Conservation (phyloP, 1,284 basidiomycete species). For the Pascua sp. region DNA sequence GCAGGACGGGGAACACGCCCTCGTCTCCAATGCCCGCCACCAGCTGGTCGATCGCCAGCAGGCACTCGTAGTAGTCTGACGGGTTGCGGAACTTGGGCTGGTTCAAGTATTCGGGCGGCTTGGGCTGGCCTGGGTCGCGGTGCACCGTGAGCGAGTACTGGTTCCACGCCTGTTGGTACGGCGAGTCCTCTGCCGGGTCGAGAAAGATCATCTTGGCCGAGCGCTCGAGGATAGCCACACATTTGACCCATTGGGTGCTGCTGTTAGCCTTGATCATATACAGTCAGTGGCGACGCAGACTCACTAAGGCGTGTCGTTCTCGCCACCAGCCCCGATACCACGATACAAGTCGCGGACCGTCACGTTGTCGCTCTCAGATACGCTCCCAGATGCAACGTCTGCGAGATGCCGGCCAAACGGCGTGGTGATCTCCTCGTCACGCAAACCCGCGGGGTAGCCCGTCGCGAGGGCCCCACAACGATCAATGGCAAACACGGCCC, state of each 20-base stretch:
- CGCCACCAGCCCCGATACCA: conserved; percentile 13
- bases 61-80: conserved; percentile 31
- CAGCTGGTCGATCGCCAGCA: conserved; percentile 31
- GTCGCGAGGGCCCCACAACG: conserved; percentile 38
- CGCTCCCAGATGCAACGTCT: conserved; percentile 34
- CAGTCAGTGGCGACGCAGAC: conserved; percentile 4
- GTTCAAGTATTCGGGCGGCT: conserved; percentile 35
- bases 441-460: conserved; percentile 34
- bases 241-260: conserved; percentile 31
- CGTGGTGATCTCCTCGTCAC: conserved; percentile 41
- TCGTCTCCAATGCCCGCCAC: conserved; percentile 30
- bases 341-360: conserved; percentile 38
- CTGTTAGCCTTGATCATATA: background rate
- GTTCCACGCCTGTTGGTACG: conserved; percentile 32
- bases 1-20: conserved; percentile 35
- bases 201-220: conserved; percentile 38
- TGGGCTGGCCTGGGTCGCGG: conserved; percentile 12
- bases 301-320: conserved; percentile 31
- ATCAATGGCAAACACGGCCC: conserved; percentile 39
- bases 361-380: conserved; percentile 33
- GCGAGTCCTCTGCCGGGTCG: conserved; percentile 34
- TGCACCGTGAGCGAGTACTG: conserved; percentile 22
- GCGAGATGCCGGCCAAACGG: conserved; percentile 35
- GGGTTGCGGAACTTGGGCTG: conserved; percentile 41
- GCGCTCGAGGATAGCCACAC: conserved; percentile 37